Conservation (phyloP, 2,329 filamentous ascomycete genomes). For the Clarireedia monteithiana region DNA sequence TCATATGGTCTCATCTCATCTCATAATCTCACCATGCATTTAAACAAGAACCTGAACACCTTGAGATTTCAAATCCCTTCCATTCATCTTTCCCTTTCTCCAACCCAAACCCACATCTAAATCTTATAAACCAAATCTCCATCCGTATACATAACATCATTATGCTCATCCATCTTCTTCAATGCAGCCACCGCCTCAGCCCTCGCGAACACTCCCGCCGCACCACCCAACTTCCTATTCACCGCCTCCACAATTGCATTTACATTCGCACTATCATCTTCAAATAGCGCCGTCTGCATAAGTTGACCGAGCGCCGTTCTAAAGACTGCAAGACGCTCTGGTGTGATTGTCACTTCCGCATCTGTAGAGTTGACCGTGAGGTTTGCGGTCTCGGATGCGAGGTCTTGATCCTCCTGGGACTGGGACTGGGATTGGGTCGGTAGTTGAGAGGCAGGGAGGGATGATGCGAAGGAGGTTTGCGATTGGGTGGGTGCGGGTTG, state of each 20-base stretch:
- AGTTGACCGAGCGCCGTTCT: conserved; percentile 74
- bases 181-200: conserved; percentile 72
- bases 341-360: conserved; percentile 30
- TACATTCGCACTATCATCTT: conserved; percentile 74
- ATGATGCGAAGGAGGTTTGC: conserved; percentile 35
- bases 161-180: conserved; percentile 69
- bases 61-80: background rate
- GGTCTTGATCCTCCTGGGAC: conserved; percentile 21
- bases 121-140: conserved; percentile 66
- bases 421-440: conserved; percentile 10
- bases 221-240: conserved; percentile 57
- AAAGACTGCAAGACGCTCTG: conserved; percentile 65
- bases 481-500: conserved; percentile 21
- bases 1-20: background rate
- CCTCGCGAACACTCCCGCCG: conserved; percentile 54
- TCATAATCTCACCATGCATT: background rate
- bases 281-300: conserved; percentile 75
- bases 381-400: conserved; percentile 12
- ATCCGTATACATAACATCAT: conserved; percentile 78
- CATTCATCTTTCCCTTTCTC: background rate
- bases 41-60: background rate
- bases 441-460: conserved; percentile 29
- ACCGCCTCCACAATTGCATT: conserved; percentile 69
- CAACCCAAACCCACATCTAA: conserved; percentile 32
- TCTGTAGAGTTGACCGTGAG: conserved; percentile 5